Percentiles rank a stretch among this genome's conserved stretches.
Conservation (phyloP, 495 filamentous ascomycete species). For the Pseudomonodictys pantanalensis region DNA sequence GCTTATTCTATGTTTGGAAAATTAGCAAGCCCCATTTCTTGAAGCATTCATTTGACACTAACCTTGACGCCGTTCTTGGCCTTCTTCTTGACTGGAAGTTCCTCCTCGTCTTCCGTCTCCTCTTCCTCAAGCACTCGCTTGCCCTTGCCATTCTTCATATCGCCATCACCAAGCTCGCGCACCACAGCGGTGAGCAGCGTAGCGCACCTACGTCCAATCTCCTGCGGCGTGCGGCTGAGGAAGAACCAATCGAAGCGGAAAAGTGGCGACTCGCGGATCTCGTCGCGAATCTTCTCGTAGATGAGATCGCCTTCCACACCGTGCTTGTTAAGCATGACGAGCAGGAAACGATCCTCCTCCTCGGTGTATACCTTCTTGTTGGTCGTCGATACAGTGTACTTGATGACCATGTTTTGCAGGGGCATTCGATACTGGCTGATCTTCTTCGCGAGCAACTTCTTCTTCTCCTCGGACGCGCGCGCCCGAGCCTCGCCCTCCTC, state of each 20-base stretch:
- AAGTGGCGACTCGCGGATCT: slow-evolving; percentile 85
- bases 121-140: slow-evolving; percentile 69
- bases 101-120: slow-evolving; percentile 63
- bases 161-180: slow-evolving; percentile 69
- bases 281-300: slow-evolving; percentile 45
- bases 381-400: slow-evolving; percentile 96
- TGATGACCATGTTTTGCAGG: slow-evolving; percentile 95
- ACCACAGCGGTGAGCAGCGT: slow-evolving; percentile 92
- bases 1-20: slow-evolving; percentile 67
- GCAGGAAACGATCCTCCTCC: slow-evolving; percentile 94
- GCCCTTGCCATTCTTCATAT: slow-evolving; percentile 54
- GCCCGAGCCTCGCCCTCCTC: slow-evolving; percentile 88
- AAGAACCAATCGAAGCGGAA: slow-evolving; percentile 99
- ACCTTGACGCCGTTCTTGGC: slow-evolving; percentile 76
- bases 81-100: slow-evolving; percentile 88
- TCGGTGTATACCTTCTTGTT: slow-evolving; percentile 99
- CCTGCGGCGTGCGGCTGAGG: slow-evolving; percentile 85
- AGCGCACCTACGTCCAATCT: slow-evolving; percentile 87
- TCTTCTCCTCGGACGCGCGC: slow-evolving; percentile 83
- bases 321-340: slow-evolving; percentile 87
- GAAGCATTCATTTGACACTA: too few species aligned
- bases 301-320: slow-evolving; percentile 57
- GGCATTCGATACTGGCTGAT: slow-evolving; percentile 93
- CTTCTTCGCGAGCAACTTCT: slow-evolving; percentile 92
- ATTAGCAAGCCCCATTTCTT: too few species aligned